Base-by-base conservation (phyloP, 2,329 filamentous ascomycete genomes). In the Sordariomycetes sp. region DNA sequence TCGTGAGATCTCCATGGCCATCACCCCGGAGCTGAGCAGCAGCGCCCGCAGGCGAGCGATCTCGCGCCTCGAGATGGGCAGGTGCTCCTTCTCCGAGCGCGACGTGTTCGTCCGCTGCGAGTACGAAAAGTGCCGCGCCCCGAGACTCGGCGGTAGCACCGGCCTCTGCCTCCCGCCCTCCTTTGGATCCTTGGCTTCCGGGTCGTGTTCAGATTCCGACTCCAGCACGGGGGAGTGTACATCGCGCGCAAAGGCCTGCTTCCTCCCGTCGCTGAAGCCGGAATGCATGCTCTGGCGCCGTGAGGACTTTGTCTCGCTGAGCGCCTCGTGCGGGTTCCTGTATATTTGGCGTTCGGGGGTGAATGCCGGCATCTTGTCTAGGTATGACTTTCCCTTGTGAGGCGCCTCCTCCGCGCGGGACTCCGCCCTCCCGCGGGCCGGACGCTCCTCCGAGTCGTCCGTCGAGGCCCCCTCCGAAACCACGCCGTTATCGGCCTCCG, bases 21-120 rank as follows among this genome's bases (percentile, higher is more conserved):
- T 96, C 66, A 97, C 86, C n/a, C 91, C 92, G 0, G 90, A 90
- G 62, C 86, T 88, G 24, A 96, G 76, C 48, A 96, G 81, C 10
- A 95, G 77, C 0, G 90, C 82, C 59, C 85, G 81, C 2, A 92
- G 79, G n/a, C 90, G 85, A 18, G 88, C 88, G 57, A 96, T 80
- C 64, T 97, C 93, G n/a, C 82, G 82, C 64, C 80, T 83, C 11
- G 79, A 85, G 34, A 88, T 70, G 12, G 68, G 69, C n/a, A 67
- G 66, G 52, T 59, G 59, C 5, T 37, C 6, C 46, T 20, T 72
- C 20, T 73, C 70, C 6, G 69, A 64, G 56, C 72, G 73, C 57
- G 79, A 74, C 1, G 76, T 74, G 46, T 69, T 40, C 7, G 51
- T 40, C 3, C 37, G 50, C 37, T 40, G 57, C 24, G 57, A 53